These are phyloP conservation scores for Mucor ambiguus DNA, from an alignment of 371 early-diverging fungal species.

Conservation along the genomic window DNA sequence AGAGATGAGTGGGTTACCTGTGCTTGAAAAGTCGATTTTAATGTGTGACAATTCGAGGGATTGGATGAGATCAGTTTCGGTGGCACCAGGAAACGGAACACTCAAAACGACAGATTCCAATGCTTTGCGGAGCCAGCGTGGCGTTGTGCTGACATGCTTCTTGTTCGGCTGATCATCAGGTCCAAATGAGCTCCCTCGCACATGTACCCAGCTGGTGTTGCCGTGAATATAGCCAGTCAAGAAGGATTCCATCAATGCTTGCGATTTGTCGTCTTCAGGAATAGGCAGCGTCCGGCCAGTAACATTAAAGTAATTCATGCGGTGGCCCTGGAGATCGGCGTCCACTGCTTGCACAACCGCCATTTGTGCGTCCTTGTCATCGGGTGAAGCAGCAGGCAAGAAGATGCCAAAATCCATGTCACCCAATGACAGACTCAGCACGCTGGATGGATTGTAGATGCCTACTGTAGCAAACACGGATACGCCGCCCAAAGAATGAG, in stretches of 20 bases:
- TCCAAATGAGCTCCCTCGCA: conserved; percentile 40
- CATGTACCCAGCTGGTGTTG: conserved; percentile 33
- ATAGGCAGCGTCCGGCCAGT: conserved; percentile 43
- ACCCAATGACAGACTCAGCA: conserved; percentile 42
- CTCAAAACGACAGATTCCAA: conserved; percentile 31
- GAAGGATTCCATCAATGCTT: conserved; percentile 35
- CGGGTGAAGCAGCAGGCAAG: conserved; percentile 23
- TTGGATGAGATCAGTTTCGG: conserved; percentile 42
- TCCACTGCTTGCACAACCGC: conserved; percentile 45
- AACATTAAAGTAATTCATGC: conserved; percentile 43
- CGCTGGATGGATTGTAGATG: conserved; percentile 49
- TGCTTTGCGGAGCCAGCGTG: conserved; percentile 48
- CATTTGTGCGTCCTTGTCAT: conserved; percentile 36
- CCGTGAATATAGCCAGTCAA: conserved; percentile 47
- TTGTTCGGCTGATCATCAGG: conserved; percentile 31
- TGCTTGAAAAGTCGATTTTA: conserved; percentile 42
- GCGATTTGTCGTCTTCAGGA: conserved; percentile 15
- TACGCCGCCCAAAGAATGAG: conserved; percentile 47
- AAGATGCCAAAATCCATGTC: conserved; percentile 53
- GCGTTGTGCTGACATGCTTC: conserved; percentile 22
- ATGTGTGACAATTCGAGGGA: conserved; percentile 38
- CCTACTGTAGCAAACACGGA: conserved; percentile 35
- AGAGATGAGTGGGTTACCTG: conserved; percentile 33
- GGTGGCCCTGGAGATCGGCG: conserved; percentile 39
- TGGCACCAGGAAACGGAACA: conserved; percentile 52